Percentiles rank a stretch among this genome's conserved stretches.
These are phyloP conservation scores for Aegilops longissima DNA, from an alignment of 176 grass and related monocot genomes.

Conservation along the genomic window DNA sequence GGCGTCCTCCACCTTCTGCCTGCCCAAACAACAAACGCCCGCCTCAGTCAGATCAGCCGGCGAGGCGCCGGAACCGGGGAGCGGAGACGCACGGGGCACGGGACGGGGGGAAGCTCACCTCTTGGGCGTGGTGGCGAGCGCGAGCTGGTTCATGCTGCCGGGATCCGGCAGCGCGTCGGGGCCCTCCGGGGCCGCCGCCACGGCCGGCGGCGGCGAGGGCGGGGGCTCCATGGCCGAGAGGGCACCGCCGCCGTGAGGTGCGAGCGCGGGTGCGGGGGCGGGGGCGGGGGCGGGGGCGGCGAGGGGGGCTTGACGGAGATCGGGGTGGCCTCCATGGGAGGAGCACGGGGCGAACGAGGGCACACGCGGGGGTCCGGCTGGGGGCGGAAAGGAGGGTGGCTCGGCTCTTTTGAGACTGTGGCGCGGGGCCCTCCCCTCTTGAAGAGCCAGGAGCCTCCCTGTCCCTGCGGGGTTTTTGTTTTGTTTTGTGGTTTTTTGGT, in stretches of 20 bases:
- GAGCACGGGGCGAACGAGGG: neutral
- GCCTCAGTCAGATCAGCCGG: conserved; percentile 23
- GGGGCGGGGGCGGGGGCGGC: neutral
- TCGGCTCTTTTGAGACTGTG: conserved; percentile 30
- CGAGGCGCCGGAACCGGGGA: neutral
- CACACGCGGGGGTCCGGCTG: conserved; percentile 32
- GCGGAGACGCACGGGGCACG: neutral
- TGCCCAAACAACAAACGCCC: conserved; percentile 20
- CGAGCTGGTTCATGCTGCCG: conserved; percentile 44
- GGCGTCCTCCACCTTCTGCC: conserved; percentile 55
- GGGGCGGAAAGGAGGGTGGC: conserved; percentile 3
- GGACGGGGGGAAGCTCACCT: conserved; percentile 30
- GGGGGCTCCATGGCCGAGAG: neutral
- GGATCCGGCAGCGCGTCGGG: conserved; percentile 4
- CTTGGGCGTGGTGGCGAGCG: conserved; percentile 38
- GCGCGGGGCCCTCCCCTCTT: neutral
- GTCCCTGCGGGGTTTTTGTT: neutral
- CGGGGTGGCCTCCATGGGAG: conserved; percentile 57
- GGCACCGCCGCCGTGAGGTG: neutral
- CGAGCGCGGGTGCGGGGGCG: neutral
- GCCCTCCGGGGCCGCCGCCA: neutral
- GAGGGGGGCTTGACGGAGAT: conserved; percentile 55
- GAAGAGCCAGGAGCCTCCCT: neutral
- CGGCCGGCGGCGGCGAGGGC: neutral
- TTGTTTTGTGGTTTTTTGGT: neutral